Percentiles rank a stretch among this genome's conserved stretches.
Evolutionary conservation across 257 asterid species (phyloP).

Genomic region (Jaltomata sinuosa): DNA sequence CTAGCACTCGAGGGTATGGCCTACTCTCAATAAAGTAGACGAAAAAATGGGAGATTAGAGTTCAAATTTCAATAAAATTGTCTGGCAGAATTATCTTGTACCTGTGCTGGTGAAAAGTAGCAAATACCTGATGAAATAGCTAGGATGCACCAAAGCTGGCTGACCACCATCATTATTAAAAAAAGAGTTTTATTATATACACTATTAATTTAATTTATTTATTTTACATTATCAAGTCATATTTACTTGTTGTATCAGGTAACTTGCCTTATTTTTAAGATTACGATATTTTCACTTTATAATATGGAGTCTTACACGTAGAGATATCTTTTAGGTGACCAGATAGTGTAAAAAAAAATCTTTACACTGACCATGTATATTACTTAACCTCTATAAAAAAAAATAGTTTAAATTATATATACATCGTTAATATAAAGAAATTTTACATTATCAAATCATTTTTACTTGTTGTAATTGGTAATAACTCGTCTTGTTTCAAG

Average conservation of each 20-base stretch:
- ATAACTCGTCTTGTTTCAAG: neutral
- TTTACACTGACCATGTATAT: no score
- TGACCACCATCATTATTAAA: neutral
- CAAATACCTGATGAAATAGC: neutral
- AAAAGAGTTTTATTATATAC: neutral
- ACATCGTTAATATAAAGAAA: no score
- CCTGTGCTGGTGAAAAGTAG: neutral
- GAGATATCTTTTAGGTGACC: no score
- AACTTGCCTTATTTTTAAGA: no score
- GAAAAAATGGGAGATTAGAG: neutral
- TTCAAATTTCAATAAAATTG: no score
- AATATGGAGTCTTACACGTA: neutral
- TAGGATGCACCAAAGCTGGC: neutral
- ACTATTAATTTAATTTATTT: no score
- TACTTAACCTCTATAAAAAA: no score
- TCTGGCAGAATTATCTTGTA: neutral
- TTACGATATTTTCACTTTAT: neutral
- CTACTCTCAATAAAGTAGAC: no score
- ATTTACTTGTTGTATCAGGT: neutral
- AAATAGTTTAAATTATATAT: no score
- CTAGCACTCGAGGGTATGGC: neutral
- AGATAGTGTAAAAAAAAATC: neutral
- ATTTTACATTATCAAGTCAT: neutral
- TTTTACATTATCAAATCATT: no score
- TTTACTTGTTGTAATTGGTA: no score